Conservation (phyloP, 768 basidiomycete genomes). For the Myochromella boudieri region DNA sequence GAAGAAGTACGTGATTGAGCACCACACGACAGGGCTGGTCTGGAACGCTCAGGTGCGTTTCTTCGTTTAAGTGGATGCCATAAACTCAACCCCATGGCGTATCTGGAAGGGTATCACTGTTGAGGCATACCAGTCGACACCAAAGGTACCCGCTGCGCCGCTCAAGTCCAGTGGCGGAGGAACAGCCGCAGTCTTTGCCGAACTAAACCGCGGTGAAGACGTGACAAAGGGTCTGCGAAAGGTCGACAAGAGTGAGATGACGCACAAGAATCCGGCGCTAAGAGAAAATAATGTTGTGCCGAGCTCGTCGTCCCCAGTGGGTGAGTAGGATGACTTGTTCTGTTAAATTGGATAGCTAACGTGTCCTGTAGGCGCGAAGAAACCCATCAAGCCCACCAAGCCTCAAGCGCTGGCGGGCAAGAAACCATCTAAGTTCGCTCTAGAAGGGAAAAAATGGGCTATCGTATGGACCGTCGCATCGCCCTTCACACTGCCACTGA, state of each 20-base stretch:
- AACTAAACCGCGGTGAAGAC: slow-evolving; percentile 85
- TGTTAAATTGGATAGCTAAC: background rate
- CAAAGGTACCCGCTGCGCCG: slow-evolving; percentile 42
- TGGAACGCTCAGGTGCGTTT: slow-evolving; percentile 82
- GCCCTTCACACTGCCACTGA: no score
- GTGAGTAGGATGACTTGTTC: slow-evolving; percentile 20
- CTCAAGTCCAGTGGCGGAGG: slow-evolving; percentile 44
- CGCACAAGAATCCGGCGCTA: slow-evolving; percentile 95
- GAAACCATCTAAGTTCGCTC: slow-evolving; percentile 85
- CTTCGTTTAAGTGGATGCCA: background rate
- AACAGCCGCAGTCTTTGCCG: slow-evolving; percentile 82
- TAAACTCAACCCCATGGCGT: slow-evolving; percentile 1
- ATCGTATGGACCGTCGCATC: slow-evolving; percentile 58
- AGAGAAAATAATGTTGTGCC: slow-evolving; percentile 60
- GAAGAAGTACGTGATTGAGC: slow-evolving; percentile 80
- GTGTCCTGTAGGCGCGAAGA: slow-evolving; percentile 43
- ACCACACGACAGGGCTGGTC: slow-evolving; percentile 79
- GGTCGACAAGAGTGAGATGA: slow-evolving; percentile 96
- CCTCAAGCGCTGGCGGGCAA: slow-evolving; percentile 82
- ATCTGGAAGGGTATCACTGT: slow-evolving; percentile 59
- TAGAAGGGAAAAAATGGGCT: slow-evolving; percentile 93
- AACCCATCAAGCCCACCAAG: slow-evolving; percentile 80
- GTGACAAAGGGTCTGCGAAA: slow-evolving; percentile 91
- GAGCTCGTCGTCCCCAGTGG: slow-evolving; percentile 30
- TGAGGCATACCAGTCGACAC: slow-evolving; percentile 54